A percentile compares a stretch with the other conserved stretches of the same genome.
phyloP scores from a whole-genome alignment of 2,329 filamentous ascomycete genomes.

The Cryphonectria japonica region DNA sequence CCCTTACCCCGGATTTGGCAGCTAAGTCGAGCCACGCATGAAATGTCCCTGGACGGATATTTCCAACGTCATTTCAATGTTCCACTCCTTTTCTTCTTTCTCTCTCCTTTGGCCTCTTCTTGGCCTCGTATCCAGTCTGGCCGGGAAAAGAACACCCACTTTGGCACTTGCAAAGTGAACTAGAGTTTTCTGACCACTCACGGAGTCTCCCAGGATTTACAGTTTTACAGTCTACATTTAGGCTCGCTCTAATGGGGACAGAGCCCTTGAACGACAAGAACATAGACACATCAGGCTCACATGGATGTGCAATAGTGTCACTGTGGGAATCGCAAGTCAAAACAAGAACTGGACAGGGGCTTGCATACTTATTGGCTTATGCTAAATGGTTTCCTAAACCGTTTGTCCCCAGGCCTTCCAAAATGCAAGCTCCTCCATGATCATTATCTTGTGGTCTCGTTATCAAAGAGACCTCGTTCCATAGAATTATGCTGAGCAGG shows the following conservation, averaged over 20 bases:
- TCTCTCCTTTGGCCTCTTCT: background rate
- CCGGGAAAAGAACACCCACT: background rate
- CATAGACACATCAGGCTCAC: background rate
- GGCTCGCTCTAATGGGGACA: background rate
- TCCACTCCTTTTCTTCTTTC: background rate
- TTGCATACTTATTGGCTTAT: background rate
- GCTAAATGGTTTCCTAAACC: background rate
- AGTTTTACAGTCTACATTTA: too few species aligned
- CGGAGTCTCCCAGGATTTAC: too few species aligned
- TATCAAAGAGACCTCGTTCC: background rate
- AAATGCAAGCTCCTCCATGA: background rate
- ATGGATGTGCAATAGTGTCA: background rate
- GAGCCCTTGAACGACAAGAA: background rate
- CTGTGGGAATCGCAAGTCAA: background rate
- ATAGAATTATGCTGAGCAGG: background rate
- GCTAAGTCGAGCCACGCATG: background rate
- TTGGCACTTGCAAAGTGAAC: background rate
- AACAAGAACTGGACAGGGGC: background rate
- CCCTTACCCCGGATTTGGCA: slow-evolving; percentile 15
- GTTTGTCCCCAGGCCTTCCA: background rate
- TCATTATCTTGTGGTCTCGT: background rate
- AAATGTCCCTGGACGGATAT: background rate
- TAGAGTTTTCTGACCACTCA: background rate
- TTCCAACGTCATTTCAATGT: background rate
- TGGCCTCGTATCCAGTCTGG: background rate